phyloP scores from a whole-genome alignment of 192 early-diverging fungal species.

The Backusella circina region DNA sequence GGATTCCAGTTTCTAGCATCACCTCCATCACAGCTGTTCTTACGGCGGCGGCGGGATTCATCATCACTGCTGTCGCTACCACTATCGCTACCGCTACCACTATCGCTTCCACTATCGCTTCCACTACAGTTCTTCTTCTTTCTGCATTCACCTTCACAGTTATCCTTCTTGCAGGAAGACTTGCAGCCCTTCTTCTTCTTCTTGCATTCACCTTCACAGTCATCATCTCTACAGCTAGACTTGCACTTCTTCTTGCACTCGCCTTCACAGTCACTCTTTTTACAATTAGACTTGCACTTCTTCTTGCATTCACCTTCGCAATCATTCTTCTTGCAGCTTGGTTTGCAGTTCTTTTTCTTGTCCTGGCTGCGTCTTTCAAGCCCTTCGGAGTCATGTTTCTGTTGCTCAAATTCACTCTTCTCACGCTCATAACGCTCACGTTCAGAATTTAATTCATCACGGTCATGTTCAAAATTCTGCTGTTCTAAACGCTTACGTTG shows the following conservation, averaged over 20 bases:
- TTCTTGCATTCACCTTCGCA: neutral
- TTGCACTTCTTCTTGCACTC: neutral
- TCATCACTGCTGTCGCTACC: slow-evolving; percentile 9
- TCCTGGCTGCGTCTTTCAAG: neutral
- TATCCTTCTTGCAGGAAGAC: neutral
- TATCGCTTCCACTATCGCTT: neutral
- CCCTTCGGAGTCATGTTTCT: neutral
- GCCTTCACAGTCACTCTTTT: neutral
- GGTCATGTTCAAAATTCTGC: slow-evolving; percentile 7
- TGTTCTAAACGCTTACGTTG: slow-evolving; percentile 12
- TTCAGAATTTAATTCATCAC: slow-evolving; percentile 16
- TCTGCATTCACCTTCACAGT: neutral
- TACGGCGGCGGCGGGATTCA: slow-evolving; percentile 13
- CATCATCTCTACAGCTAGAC: neutral
- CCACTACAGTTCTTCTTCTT: slow-evolving; percentile 21
- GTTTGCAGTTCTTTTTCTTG: neutral
- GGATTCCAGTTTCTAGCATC: slow-evolving; percentile 38
- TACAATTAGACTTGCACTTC: neutral
- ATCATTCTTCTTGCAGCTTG: neutral
- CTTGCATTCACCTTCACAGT: neutral
- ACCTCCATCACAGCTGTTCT: neutral
- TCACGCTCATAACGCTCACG: neutral
- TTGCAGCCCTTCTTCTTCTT: neutral
- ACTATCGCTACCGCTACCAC: neutral
- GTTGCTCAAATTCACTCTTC: neutral